A percentile compares a stretch with the other conserved stretches of the same genome.
These are phyloP conservation scores for Postia placenta DNA, from an alignment of 768 basidiomycete species.

Conservation along the genomic window DNA sequence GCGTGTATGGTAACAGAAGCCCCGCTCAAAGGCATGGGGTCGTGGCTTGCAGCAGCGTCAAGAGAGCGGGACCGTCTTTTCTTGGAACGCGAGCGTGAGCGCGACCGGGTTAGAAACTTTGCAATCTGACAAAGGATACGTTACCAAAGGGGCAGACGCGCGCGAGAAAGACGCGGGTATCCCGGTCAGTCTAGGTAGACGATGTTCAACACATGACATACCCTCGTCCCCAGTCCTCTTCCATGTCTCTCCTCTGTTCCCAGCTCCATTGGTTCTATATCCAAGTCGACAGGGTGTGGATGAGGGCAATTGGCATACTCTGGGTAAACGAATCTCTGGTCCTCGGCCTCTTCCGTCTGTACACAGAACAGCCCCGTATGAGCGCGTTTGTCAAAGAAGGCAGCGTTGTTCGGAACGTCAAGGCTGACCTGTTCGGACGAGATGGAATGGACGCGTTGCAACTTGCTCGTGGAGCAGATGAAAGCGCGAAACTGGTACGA, in stretches of 20 bases:
- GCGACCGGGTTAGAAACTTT: slow-evolving; percentile 42
- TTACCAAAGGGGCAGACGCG: too few species aligned
- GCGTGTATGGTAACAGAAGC: slow-evolving; percentile 19
- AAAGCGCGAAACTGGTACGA: slow-evolving; percentile 22
- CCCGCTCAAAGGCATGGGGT: slow-evolving; percentile 14
- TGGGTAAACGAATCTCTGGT: slow-evolving; percentile 11
- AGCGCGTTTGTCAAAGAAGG: slow-evolving; percentile 8
- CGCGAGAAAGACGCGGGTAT: too few species aligned
- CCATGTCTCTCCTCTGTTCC: slow-evolving; percentile 17
- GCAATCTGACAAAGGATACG: slow-evolving; percentile 40
- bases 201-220: slow-evolving; percentile 11
- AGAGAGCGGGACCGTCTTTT: slow-evolving; percentile 22
- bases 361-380: slow-evolving; percentile 7
- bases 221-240: slow-evolving; percentile 22
- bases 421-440: slow-evolving; percentile 10
- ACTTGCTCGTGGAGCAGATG: slow-evolving; percentile 23
- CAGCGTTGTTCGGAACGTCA: slow-evolving; percentile 2
- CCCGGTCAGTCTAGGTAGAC: too few species aligned
- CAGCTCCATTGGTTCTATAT: slow-evolving; percentile 16
- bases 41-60: slow-evolving; percentile 18
- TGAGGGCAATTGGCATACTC: slow-evolving; percentile 15
- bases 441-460: slow-evolving; percentile 12
- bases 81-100: slow-evolving; percentile 52
- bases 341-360: slow-evolving; percentile 17
- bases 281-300: slow-evolving; percentile 15